Conservation (phyloP, 306 rosid genomes). For the Prunus padus region DNA sequence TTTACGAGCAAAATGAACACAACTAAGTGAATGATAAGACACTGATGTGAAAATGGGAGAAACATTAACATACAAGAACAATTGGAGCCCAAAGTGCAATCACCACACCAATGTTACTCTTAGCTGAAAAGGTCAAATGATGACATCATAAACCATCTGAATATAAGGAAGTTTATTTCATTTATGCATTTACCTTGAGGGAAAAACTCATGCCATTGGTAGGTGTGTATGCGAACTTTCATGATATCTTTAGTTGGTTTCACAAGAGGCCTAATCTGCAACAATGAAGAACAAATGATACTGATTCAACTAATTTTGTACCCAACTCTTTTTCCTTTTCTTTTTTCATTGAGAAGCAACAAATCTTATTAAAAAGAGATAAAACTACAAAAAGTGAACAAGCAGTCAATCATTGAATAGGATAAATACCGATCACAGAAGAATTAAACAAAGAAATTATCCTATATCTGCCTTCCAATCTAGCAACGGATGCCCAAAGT, state of each 20-base stretch:
- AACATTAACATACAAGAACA: conserved; percentile 68
- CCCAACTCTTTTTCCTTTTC: not conserved
- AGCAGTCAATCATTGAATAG: not conserved
- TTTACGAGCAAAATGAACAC: conserved; percentile 14
- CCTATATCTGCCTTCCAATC: not conserved
- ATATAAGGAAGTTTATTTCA: conserved; percentile 5
- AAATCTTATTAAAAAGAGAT: not conserved
- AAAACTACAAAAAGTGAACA: not conserved
- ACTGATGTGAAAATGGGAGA: conserved; percentile 12
- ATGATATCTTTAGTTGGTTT: conserved; percentile 81
- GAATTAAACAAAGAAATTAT: not conserved
- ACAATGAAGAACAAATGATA: conserved; percentile 19
- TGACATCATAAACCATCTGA: conserved; percentile 25
- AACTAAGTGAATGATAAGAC: conserved; percentile 15
- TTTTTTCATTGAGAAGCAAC: not conserved
- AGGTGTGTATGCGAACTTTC: conserved; percentile 41
- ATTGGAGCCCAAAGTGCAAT: conserved; percentile 88
- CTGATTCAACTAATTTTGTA: conserved; percentile 19
- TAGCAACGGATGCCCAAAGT: not conserved
- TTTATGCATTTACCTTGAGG: conserved; percentile 64
- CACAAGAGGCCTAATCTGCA: conserved; percentile 93
- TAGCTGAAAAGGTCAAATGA: conserved; percentile 57
- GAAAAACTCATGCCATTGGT: conserved; percentile 92
- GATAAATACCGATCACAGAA: not conserved
- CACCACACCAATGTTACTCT: conserved; percentile 82